Base-by-base conservation (phyloP, 2,329 filamentous ascomycete genomes). In the Chalaropsis ovoidea region DNA sequence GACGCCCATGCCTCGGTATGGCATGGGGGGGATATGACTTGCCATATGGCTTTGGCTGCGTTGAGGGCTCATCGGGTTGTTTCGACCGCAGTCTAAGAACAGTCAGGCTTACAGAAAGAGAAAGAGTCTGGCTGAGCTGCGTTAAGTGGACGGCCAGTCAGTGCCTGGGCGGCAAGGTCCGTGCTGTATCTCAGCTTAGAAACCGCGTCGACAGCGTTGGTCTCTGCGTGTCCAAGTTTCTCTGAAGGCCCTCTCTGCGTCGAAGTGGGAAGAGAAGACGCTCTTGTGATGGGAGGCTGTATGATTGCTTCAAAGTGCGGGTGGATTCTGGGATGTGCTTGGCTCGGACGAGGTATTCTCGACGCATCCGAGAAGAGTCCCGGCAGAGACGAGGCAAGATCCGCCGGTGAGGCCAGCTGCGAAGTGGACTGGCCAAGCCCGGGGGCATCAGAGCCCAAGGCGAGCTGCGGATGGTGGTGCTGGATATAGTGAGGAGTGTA, bases 171-270 rank as follows among this genome's bases (percentile, higher is more conserved):
- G 8, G 31, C 54, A 35, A 58, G 15, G 24, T 58, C 54, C 11
- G 54, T 58, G 54, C 27, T 58, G 54, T 58, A 39, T 58, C 54
- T 58, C 27, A 39, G 54, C 10, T 58, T 58, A 10, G 54, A 39
- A 39, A 35, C n/a, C 4, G 27, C 17, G 8, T 58, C 31, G 17
- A 19, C n/a, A n/a, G 31, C 24, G 4, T 17, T 27, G n/a, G n/a
- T 22, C 1, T 58, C 54, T 7, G 24, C 15, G n/a, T 58, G 54
- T 19, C 8, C 54, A n/a, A 39, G 15, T 35, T 58, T 58, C 15
- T 58, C 54, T 10, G 54, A 39, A 58, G 27, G 10, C 1, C 54
- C 27, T 39, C 54, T 17, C 54, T 58, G 54, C n/a, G 54, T 4
- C 0, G 54, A 39, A 35, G 54, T 39, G 13, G 54, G 54, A 17